phyloP scores from a whole-genome alignment of 2,329 filamentous ascomycete species.

The Beauveria australis region DNA sequence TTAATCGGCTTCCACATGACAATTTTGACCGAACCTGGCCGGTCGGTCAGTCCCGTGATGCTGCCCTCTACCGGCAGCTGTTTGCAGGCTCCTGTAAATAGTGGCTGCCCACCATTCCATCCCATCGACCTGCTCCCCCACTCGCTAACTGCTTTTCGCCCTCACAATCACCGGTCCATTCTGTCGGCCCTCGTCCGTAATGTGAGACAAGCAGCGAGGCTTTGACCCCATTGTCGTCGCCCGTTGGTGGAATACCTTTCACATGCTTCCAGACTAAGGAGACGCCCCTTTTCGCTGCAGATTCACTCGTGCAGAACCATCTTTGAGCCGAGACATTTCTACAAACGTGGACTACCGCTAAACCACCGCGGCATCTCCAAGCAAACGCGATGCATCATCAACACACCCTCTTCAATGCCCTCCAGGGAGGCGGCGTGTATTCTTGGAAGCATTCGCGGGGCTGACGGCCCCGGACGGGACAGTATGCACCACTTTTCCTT shows the following conservation, averaged over 20 bases:
- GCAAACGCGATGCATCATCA: constrained; percentile 9
- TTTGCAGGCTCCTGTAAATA: neutral
- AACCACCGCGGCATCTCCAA: neutral
- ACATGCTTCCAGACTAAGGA: neutral
- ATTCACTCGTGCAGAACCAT: neutral
- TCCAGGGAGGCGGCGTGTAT: neutral
- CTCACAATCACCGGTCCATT: neutral
- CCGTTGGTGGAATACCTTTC: constrained; percentile 12
- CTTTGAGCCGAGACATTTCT: constrained; percentile 1
- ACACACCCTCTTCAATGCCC: constrained; percentile 2
- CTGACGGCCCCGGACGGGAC: neutral
- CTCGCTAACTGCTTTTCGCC: neutral
- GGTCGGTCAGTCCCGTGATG: neutral
- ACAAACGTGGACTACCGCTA: constrained; percentile 1
- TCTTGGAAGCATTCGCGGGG: constrained; percentile 3
- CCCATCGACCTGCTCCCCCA: neutral
- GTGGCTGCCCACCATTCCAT: neutral
- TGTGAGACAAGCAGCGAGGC: constrained; percentile 20
- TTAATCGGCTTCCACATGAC: neutral
- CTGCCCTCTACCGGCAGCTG: neutral
- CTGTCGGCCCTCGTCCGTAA: constrained; percentile 4
- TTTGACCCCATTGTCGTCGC: constrained; percentile 12
- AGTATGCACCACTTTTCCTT: neutral
- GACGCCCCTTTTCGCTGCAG: neutral
- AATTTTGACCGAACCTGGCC: neutral